A percentile compares a stretch with the other conserved stretches of the same genome.
phyloP scores from a whole-genome alignment of 768 basidiomycete genomes.

The Amanita molliuscula region DNA sequence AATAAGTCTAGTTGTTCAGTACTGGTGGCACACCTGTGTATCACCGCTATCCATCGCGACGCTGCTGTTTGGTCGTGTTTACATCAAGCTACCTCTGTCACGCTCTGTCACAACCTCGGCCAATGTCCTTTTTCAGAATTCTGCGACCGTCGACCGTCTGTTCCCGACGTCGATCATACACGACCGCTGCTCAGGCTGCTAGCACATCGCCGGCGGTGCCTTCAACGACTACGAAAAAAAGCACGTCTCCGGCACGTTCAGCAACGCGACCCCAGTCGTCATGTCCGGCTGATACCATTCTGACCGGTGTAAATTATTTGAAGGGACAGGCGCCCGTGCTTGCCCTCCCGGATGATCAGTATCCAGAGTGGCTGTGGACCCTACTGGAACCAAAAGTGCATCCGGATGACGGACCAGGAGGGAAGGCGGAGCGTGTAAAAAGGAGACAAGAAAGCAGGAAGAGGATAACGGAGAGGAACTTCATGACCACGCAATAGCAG shows the following conservation, averaged over 20 bases:
- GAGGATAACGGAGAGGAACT: conserved; percentile 72
- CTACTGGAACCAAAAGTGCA: conserved; percentile 49
- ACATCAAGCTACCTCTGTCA: neutral
- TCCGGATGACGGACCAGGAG: conserved; percentile 67
- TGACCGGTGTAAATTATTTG: conserved; percentile 76
- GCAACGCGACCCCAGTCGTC: conserved; percentile 37
- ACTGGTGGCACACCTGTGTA: neutral
- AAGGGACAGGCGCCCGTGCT: conserved; percentile 74
- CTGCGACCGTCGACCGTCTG: neutral
- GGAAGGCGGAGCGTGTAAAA: conserved; percentile 46
- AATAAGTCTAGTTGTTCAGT: neutral
- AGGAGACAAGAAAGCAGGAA: conserved; percentile 55
- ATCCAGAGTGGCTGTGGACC: conserved; percentile 87
- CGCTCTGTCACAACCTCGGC: neutral
- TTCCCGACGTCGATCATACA: neutral
- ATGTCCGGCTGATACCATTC: conserved; percentile 60
- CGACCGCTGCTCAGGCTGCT: neutral
- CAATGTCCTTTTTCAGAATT: conserved; percentile 5
- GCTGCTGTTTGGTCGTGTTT: neutral
- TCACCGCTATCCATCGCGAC: neutral
- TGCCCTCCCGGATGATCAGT: conserved; percentile 71
- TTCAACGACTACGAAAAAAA: neutral
- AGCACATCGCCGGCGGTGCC: neutral
- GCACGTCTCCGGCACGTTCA: conserved; percentile 2
- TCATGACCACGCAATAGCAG: conserved; percentile 71